A percentile compares a stretch with the other conserved stretches of the same genome.
These are phyloP conservation scores for Syzygium oleosum DNA, from an alignment of 345 rosid genomes.

Conservation along the genomic window DNA sequence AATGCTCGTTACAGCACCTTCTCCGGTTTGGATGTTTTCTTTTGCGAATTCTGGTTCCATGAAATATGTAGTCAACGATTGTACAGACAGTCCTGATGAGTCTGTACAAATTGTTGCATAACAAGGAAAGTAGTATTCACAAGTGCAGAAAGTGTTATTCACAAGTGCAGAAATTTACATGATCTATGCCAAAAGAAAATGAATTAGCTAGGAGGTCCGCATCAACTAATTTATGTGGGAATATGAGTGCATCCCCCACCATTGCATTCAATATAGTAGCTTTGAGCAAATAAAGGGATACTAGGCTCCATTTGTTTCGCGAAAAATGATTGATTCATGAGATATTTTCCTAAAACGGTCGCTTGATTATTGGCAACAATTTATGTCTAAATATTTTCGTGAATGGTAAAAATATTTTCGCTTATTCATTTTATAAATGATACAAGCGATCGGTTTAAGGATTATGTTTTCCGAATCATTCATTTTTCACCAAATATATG, in stretches of 20 bases:
- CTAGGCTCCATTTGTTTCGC: no score
- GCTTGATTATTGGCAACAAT: neutral
- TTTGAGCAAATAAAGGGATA: neutral
- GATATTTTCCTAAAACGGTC: no score
- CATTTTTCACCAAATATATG: no score
- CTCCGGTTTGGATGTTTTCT: neutral
- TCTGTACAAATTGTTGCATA: neutral
- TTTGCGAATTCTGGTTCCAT: neutral
- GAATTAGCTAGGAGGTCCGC: neutral
- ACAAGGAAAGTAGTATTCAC: neutral
- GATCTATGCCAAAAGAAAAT: neutral
- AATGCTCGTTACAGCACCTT: neutral
- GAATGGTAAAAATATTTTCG: fast-evolving
- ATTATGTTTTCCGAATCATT: no score
- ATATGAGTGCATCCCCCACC: neutral
- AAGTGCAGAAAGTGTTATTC: neutral
- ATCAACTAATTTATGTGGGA: neutral
- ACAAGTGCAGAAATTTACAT: neutral
- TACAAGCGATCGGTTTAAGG: neutral
- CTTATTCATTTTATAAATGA: fast-evolving
- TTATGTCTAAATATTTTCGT: neutral
- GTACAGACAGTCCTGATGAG: neutral
- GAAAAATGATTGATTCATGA: no score
- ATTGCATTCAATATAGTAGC: neutral
- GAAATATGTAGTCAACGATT: neutral